Evolutionary conservation across 2,329 filamentous ascomycete genomes (phyloP).

Genomic region (Rhynchosporium secalis): DNA sequence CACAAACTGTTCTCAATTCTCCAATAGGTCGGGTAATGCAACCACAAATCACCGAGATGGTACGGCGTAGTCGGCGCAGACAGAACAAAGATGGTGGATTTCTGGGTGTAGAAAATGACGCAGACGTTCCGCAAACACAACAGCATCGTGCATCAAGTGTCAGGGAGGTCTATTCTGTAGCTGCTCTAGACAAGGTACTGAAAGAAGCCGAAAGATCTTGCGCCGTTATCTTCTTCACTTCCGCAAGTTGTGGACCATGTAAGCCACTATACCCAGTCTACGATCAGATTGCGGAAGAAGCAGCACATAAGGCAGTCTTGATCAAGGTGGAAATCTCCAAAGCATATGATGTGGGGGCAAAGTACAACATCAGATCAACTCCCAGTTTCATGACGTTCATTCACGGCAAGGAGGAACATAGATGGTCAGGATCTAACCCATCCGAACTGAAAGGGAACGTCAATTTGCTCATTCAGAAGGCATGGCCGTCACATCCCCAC

Average conservation of each 20-base stretch:
- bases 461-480: slow-evolving; percentile 71
- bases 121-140: slow-evolving; percentile 24
- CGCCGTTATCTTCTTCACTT: slow-evolving; percentile 90
- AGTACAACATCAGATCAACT: slow-evolving; percentile 71
- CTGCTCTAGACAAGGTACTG: slow-evolving; percentile 62
- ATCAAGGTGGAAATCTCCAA: slow-evolving; percentile 80
- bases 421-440: slow-evolving; percentile 78
- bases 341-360: slow-evolving; percentile 62
- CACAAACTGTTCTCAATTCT: slow-evolving; percentile 79
- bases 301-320: slow-evolving; percentile 65
- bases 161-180: slow-evolving; percentile 57
- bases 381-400: slow-evolving; percentile 89
- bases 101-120: slow-evolving; percentile 33
- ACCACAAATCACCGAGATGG: slow-evolving; percentile 68
- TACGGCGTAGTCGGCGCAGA: slow-evolving; percentile 59
- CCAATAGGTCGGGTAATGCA: slow-evolving; percentile 87
- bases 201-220: slow-evolving; percentile 62
- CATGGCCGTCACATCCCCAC: slow-evolving; percentile 75
- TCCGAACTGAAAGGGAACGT: slow-evolving; percentile 69
- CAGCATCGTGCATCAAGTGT: slow-evolving; percentile 50
- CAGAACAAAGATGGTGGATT: slow-evolving; percentile 47
- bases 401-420: slow-evolving; percentile 70
- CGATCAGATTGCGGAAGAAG: slow-evolving; percentile 74
- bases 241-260: slow-evolving; percentile 81
- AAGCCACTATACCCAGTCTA: slow-evolving; percentile 80